These are phyloP conservation scores for Zygosaccharomyces bisporus DNA, from an alignment of 805 yeast species.

Conservation along the genomic window DNA sequence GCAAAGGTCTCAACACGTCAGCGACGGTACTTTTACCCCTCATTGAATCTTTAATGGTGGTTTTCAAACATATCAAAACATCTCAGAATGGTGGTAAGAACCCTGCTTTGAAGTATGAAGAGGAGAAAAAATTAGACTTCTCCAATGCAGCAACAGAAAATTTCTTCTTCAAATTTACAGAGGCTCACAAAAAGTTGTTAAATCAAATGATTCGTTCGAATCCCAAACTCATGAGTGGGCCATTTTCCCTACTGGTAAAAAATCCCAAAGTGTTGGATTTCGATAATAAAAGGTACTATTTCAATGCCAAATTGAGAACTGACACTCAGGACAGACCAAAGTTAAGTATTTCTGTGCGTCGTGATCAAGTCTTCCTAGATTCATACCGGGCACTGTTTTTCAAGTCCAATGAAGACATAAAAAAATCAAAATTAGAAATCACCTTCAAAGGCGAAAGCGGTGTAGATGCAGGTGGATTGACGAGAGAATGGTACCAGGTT, in stretches of 20 bases:
- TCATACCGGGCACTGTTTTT: conserved; percentile 80
- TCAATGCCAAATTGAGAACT: conserved; percentile 66
- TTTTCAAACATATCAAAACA: conserved; percentile 78
- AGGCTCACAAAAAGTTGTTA: conserved; percentile 78
- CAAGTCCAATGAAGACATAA: conserved; percentile 69
- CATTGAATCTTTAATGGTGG: conserved; percentile 91
- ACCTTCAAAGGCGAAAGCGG: conserved; percentile 93
- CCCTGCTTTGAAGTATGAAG: conserved; percentile 50
- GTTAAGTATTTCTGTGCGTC: conserved; percentile 64
- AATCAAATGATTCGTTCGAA: conserved; percentile 89
- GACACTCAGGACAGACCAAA: conserved; percentile 43
- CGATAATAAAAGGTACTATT: conserved; percentile 86
- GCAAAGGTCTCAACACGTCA: conserved; percentile 52
- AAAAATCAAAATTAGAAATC: conserved; percentile 68
- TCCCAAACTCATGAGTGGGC: conserved; percentile 93
- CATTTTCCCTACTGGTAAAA: conserved; percentile 81
- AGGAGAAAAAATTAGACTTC: conserved; percentile 58
- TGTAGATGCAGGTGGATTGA: conserved; percentile 97
- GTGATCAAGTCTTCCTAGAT: conserved; percentile 90
- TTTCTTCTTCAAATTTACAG: conserved; percentile 80
- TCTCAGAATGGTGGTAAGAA: conserved; percentile 50
- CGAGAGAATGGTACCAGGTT: conserved; percentile 97
- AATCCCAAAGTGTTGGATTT: conserved; percentile 89
- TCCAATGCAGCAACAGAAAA: conserved; percentile 71
- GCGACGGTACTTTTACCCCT: conserved; percentile 81